These are phyloP conservation scores for Kwoniella sp. DNA, from an alignment of 768 basidiomycete species.

Conservation along the genomic window DNA sequence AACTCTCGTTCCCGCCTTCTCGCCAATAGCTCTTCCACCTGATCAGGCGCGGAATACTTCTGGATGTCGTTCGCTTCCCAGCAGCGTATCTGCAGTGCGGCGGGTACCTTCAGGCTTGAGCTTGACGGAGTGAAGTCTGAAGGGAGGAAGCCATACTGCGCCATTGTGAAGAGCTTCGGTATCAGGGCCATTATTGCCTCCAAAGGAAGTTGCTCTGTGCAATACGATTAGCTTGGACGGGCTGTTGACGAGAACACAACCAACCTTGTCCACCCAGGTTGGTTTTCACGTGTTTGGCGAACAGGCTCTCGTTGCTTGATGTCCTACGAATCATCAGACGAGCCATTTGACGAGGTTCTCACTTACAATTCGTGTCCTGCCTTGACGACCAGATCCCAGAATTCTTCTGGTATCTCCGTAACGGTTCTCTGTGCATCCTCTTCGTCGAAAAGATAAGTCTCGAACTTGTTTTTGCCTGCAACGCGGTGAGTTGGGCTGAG, in stretches of 20 bases:
- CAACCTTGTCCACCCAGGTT: constrained; percentile 3
- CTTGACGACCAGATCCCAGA: constrained; percentile 23
- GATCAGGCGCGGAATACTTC: constrained; percentile 20
- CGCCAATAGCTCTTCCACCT: constrained; percentile 1
- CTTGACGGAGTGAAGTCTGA: constrained; percentile 28
- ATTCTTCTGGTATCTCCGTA: constrained; percentile 25
- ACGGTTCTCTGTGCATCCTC: constrained; percentile 21
- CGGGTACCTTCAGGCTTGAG: constrained; percentile 26
- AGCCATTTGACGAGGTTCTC: not conserved
- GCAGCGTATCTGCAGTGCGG: constrained; percentile 27
- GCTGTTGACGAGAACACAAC: not conserved
- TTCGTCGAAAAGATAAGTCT: constrained; percentile 28
- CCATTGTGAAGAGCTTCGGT: constrained; percentile 24
- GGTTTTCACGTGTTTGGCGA: constrained; percentile 28
- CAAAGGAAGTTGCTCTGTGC: constrained; percentile 19
- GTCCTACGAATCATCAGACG: constrained; percentile 11
- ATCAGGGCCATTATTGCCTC: constrained; percentile 22
- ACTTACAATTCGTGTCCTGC: constrained; percentile 39
- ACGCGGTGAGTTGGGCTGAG: not conserved
- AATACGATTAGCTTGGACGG: not conserved
- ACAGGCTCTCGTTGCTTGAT: constrained; percentile 13
- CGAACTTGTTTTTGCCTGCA: constrained; percentile 24
- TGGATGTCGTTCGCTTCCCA: constrained; percentile 37
- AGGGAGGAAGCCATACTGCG: constrained; percentile 31
- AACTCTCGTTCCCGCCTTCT: constrained; percentile 17